These are phyloP conservation scores for Fusarium veterinarium DNA, from an alignment of 2,329 filamentous ascomycete genomes.

Conservation along the genomic window DNA sequence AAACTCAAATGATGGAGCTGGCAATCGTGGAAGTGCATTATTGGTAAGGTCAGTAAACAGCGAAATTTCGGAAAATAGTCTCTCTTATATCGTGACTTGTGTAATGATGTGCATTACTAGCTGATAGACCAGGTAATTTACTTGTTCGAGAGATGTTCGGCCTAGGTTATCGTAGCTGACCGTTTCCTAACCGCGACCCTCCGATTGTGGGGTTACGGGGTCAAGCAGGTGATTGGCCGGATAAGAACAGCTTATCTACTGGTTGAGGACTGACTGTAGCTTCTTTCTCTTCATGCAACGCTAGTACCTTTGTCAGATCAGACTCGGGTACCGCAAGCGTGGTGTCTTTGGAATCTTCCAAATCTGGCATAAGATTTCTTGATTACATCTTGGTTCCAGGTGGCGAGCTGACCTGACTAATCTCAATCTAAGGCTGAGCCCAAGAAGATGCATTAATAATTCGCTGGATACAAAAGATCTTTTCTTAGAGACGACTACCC, in stretches of 20 bases:
- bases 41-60: not conserved
- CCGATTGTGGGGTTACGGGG: not conserved
- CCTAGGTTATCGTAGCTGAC: not conserved
- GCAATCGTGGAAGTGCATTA: too few species aligned
- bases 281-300: not conserved
- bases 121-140: too few species aligned
- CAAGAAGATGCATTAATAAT: not conserved
- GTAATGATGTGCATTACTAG: accelerated
- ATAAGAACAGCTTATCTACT: not conserved
- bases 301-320: not conserved
- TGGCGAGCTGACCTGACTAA: not conserved
- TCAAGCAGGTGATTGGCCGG: not conserved
- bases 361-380: not conserved
- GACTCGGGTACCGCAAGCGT: not conserved
- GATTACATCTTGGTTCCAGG: not conserved
- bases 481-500: not conserved
- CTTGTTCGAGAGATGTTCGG: accelerated
- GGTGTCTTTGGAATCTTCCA: not conserved
- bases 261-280: not conserved
- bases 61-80: accelerated
- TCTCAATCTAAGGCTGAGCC: accelerated
- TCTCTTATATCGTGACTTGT: not conserved
- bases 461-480: not conserved
- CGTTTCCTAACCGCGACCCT: not conserved
- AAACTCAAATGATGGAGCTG: too few species aligned